Percentiles rank a stretch among this genome's conserved stretches.
phyloP scores from a whole-genome alignment of 73 alveolate genomes.

The Tetrahymena thermophila region DNA sequence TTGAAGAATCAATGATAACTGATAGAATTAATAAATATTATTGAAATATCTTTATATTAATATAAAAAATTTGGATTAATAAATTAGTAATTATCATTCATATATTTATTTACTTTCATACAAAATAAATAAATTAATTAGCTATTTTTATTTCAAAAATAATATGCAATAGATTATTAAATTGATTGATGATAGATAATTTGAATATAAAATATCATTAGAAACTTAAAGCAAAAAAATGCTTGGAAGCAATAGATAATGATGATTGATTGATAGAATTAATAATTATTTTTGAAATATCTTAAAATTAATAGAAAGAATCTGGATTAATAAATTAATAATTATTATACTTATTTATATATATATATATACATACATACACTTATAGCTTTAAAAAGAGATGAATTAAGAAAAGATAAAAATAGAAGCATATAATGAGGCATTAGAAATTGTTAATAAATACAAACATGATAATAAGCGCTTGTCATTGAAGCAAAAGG shows the following conservation, averaged over 20 bases:
- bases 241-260: too few relatives aligned
- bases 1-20: too few relatives aligned
- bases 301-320: neutral
- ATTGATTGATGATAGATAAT: too few relatives aligned
- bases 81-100: too few relatives aligned
- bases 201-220: too few relatives aligned
- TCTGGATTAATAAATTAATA: neutral
- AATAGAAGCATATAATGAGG: neutral
- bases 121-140: too few relatives aligned
- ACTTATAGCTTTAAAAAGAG: neutral
- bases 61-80: neutral
- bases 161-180: too few relatives aligned
- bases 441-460: neutral
- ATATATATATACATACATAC: neutral
- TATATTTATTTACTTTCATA: neutral
- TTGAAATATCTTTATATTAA: neutral
- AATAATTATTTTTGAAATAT: neutral
- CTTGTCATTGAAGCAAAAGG: neutral
- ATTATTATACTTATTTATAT: too few relatives aligned
- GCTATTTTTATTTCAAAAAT: too few relatives aligned
- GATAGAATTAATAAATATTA: neutral
- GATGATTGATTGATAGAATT: neutral
- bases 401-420: neutral
- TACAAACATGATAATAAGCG: neutral
- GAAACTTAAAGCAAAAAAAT: neutral